Evolutionary conservation across 129 eudicot species (phyloP), one percentile per base, ranked within the genome.

Genomic region (Escallonia herrerae): DNA sequence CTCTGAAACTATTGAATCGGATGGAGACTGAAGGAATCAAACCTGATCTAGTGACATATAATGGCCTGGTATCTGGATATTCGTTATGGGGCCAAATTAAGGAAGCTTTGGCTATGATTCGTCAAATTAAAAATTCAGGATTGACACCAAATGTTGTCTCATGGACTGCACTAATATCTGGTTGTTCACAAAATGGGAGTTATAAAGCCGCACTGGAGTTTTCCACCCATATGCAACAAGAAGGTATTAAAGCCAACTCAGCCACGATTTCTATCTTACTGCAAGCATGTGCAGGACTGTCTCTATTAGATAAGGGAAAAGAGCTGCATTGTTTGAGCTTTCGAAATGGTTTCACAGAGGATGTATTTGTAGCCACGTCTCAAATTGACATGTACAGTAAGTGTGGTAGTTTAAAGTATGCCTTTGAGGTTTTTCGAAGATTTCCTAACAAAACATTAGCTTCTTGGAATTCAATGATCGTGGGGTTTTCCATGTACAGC

Each of bases 331-430:
- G 73, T 50, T 40, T 74, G 51, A 61, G 77, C 53, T 73, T 79
- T 48, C 69, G 77, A 68, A 76, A 79, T 37, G 79, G 82, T 58
- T 72, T 65, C n/a, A 38, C 40, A 42, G 70, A 73, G 15, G 80
- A 79, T 60, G 77, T 42, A 43, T 72, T n/a, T 58, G 77, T 83
- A 11, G 33, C 72, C 15, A 83, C 89, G 38, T 79, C 84, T 62
- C 82, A 79, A 8, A 73, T 83, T 39, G 69, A 83, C 77, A 79
- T 83, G 89, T 83, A 83, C 61, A 69, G 70, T 38, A 83, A 79
- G 58, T 69, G 79, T 48, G 89, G 89, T 7, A 73, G 72, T 61
- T 58, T 83, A 40, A 63, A 62, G 66, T 56, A 64, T 54, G 84
- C 82, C 7, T 65, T 74, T 51, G 59, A 70, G 44, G 70, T 79